phyloP scores from a whole-genome alignment of 768 basidiomycete genomes.

The Suillus lakei region DNA sequence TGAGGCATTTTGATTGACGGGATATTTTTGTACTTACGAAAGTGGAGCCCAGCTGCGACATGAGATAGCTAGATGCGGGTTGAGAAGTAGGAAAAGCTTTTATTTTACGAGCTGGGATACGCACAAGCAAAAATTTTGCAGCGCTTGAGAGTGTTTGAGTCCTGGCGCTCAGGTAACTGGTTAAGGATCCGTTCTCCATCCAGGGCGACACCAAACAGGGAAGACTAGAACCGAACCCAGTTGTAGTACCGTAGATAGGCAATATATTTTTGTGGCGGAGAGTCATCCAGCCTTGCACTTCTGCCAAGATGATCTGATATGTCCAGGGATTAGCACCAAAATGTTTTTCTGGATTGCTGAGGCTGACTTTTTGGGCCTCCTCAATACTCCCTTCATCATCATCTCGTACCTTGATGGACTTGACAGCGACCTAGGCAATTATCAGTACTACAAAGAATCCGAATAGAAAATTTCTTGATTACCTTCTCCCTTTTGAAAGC shows the following conservation, averaged over 20 bases:
- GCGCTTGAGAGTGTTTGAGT: conserved; percentile 8
- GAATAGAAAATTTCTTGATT: not conserved
- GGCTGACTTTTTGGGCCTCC: not conserved
- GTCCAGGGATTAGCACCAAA: not conserved
- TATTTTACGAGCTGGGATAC: conserved; percentile 2
- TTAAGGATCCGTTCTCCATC: conserved; percentile 22
- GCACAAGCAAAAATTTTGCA: conserved; percentile 24
- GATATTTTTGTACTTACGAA: conserved; percentile 3
- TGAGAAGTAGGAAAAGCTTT: not conserved
- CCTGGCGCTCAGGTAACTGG: conserved; percentile 15
- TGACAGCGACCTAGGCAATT: not conserved
- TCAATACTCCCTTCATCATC: not conserved
- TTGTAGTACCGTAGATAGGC: conserved; percentile 21
- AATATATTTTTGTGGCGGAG: conserved; percentile 27
- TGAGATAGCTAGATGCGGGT: conserved; percentile 2
- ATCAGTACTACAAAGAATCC: not conserved
- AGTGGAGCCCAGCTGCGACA: conserved; percentile 11
- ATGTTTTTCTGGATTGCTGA: not conserved
- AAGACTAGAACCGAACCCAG: conserved; percentile 24
- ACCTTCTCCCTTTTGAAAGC: conserved; percentile 1
- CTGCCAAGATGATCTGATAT: not conserved
- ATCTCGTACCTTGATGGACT: conserved; percentile 6
- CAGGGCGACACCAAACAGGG: conserved; percentile 30
- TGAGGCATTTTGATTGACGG: not conserved
- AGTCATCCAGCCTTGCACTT: conserved; percentile 25